Base-by-base conservation (phyloP, 2,329 filamentous ascomycete genomes). In the Epichloe bromicola region DNA sequence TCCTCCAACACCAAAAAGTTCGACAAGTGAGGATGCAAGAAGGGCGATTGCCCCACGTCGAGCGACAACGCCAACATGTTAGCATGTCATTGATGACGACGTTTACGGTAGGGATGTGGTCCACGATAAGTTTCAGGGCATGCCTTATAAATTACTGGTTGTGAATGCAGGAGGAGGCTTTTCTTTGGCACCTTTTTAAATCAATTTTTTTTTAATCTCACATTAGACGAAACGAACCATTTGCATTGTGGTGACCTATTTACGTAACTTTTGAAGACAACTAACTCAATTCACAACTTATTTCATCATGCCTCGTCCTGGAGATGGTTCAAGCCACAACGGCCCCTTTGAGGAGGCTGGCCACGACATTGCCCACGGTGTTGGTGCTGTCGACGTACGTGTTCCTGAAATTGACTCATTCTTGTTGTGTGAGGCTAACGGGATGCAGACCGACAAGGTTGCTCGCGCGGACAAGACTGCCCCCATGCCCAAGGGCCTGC, bases 391-490 rank as follows among this genome's bases (percentile, higher is more conserved):
- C 19, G 59, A 66, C 43, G 73, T 75, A 58, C 54, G 66, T 56
- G 6, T 7, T 8, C 14, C 12, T 1, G n/a, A 20, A 20, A 34
- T 26, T 12, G 11, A 15, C 6, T 14, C 30, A 5, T 15, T 14
- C 6, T 19, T 36, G 15, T 20, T 4, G 15, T 37, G 5, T 12
- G 26, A 36, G 3, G 14, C 34, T 45, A 14, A 30, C 14, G 2
- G 5, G n/a, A n/a, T 46, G 43, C 38, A 68, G 63, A 59, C 57
- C 15, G 53, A 58, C 50, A 67, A 69, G 30, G 72, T 76, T 34
- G 57, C 61, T 48, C 70, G 73, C 51, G 72, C 74, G 14, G 67
- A 74, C 62, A 77, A 76, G 67, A 70, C 71, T 2, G 74, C 74
- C 1, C 65, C 67, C 2, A 57, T 74, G 45, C 74, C 74, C 8